Percentiles rank a stretch among this genome's conserved stretches.
Conservation (phyloP, 352 stramenopile species). For the Hyaloperonospora brassicae region DNA sequence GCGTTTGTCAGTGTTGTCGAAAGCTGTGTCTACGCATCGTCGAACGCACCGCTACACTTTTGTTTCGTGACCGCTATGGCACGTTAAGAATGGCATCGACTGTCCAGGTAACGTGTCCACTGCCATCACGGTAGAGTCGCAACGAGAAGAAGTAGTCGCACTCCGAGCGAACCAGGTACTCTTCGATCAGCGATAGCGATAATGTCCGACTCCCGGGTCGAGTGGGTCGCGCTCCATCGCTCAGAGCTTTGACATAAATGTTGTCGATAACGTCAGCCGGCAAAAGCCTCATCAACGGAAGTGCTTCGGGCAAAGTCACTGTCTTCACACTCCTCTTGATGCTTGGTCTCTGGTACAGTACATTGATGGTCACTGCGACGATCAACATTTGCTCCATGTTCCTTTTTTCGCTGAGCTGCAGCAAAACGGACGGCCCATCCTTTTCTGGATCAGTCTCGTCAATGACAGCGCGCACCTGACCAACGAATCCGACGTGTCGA, state of each 20-base stretch:
- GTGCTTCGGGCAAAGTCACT: conserved; percentile 7
- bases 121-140: conserved; percentile 22
- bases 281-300: conserved; percentile 27
- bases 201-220: conserved; percentile 8
- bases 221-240: not conserved
- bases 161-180: conserved; percentile 12
- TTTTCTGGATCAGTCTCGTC: conserved; percentile 2
- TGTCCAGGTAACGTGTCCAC: conserved; percentile 20
- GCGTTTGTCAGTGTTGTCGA: conserved; percentile 2
- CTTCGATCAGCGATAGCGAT: conserved; percentile 19
- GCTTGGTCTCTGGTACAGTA: conserved; percentile 18
- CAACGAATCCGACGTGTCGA: conserved; percentile 26
- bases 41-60: conserved; percentile 3
- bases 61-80: conserved; percentile 4
- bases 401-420: conserved; percentile 19
- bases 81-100: conserved; percentile 27
- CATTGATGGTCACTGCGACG: conserved; percentile 16
- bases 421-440: conserved; percentile 9
- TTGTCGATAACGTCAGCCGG: conserved; percentile 19
- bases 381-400: conserved; percentile 14
- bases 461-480: conserved; percentile 10
- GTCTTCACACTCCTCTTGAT: conserved; percentile 17
- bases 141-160: conserved; percentile 30
- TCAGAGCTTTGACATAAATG: conserved; percentile 12
- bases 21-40: conserved; percentile 8